Evolutionary conservation across 139 green algal genomes (phyloP).

Genomic region (Zygnema cylindricum): DNA sequence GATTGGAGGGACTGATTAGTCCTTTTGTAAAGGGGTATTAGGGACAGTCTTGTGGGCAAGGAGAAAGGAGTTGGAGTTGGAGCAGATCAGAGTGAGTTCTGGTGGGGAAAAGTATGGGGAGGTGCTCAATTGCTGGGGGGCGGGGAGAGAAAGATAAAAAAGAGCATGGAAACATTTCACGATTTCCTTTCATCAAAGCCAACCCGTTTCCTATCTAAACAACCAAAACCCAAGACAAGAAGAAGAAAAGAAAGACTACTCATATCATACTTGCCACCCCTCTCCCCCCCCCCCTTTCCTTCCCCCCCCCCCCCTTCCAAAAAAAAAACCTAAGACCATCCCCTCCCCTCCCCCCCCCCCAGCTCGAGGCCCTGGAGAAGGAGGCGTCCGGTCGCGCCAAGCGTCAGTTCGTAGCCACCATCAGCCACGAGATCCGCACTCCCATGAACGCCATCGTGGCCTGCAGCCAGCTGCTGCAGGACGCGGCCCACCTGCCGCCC

Average conservation of each 20-base stretch:
- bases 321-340: not conserved
- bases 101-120: too few relatives aligned
- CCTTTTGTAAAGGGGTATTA: too few relatives aligned
- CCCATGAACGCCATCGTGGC: constrained; percentile 58
- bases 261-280: not conserved
- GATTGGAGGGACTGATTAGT: too few relatives aligned
- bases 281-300: not conserved
- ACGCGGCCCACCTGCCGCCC: constrained; percentile 10
- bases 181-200: too few relatives aligned
- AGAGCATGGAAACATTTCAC: too few relatives aligned
- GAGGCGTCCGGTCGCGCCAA: constrained; percentile 27
- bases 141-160: too few relatives aligned
- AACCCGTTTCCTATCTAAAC: too few relatives aligned
- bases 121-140: too few relatives aligned
- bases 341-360: not conserved
- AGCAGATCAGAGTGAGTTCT: constrained; percentile 4
- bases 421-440: constrained; percentile 53
- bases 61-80: constrained; percentile 20
- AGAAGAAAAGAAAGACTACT: too few relatives aligned
- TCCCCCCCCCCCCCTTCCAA: too few relatives aligned
- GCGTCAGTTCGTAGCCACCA: constrained; percentile 53
- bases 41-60: too few relatives aligned
- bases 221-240: not conserved
- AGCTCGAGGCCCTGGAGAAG: constrained; percentile 32
- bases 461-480: constrained; percentile 52